phyloP scores from a whole-genome alignment of 1,284 basidiomycete genomes.

The Leccinum huronense region DNA sequence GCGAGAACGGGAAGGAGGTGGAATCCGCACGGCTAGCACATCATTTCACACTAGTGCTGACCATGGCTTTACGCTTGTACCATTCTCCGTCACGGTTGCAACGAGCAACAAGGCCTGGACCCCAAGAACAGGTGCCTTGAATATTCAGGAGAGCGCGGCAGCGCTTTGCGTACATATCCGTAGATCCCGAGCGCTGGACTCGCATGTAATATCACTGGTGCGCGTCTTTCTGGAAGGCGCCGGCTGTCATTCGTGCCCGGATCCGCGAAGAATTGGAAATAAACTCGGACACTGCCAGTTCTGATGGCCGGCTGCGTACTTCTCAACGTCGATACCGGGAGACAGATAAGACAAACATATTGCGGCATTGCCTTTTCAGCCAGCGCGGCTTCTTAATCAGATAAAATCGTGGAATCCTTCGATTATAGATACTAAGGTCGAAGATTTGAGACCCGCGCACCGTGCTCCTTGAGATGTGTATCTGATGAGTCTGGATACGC shows the following conservation, averaged over 20 bases:
- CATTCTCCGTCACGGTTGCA: no score
- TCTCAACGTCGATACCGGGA: background rate
- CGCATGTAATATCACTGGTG: no score
- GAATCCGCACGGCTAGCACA: slow-evolving; percentile 11
- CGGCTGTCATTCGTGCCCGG: slow-evolving; percentile 1
- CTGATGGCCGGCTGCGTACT: slow-evolving; percentile 10
- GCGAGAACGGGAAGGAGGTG: slow-evolving; percentile 19
- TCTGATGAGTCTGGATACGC: background rate
- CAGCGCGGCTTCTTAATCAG: slow-evolving; percentile 52
- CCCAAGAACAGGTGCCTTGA: no score
- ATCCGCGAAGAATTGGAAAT: slow-evolving; percentile 29
- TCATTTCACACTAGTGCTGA: no score
- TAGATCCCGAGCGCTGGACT: no score
- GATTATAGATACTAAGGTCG: slow-evolving; percentile 28
- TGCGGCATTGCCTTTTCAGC: slow-evolving; percentile 26
- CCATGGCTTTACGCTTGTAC: no score
- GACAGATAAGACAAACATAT: background rate
- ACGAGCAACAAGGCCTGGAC: no score
- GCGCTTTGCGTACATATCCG: no score
- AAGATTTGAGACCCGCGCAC: slow-evolving; percentile 6
- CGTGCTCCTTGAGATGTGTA: background rate
- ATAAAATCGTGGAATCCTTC: slow-evolving; percentile 43
- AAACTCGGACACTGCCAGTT: slow-evolving; percentile 12
- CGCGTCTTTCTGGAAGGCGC: background rate
- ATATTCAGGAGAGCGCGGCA: no score